Base-by-base conservation (phyloP, 116 monocot genomes). In the Iris pallida region DNA sequence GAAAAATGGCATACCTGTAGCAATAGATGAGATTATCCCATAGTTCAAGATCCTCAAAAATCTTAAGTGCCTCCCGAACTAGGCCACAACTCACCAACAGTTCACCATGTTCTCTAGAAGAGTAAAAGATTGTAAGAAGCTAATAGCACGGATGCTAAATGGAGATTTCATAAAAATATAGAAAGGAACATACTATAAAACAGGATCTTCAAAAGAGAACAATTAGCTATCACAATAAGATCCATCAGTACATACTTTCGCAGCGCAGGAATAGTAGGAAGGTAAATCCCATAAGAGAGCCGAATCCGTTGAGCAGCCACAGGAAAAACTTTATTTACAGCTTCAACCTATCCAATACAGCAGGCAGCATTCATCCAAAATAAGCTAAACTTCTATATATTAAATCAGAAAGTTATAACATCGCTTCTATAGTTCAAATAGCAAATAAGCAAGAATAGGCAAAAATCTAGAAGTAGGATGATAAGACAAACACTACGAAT, bases 41-140 rank as follows among this genome's bases (percentile, higher is more conserved):
- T 56, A 99, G 80, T 71, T 99, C 90, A 75, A 99, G 99, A 68
- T 99, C 99, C 80, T 90, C 90, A 79, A 90, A 93, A 70, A 84
- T 85, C 65, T 78, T 81, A 3, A 99, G 73, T 53, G 99, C 93
- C 78, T 99, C 99, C 12, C 88, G 86, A 70, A 86, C 72, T 76
- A 99, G 55, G 47, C 93, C 93, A 86, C 82, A 88, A 49, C 93
- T 78, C 41, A 93, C 78, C 63, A 81, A 75, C 20, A 93, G 82
- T 30, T 83, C 86, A 18, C 84, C 86, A 72, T 90, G 93, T 71
- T 99, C 88, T 76, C 98, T 98, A 30, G 77, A 68, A 78, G 69
- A 17, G 57, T 57, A 61, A 73, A 6, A 54, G 5, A 17, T 47
- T 3, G 15, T 42, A n/a, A 64, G 40, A 45, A 63, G 40, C 51